Conservation (phyloP, 306 rosid genomes). For the Gleditsia sinensis region DNA sequence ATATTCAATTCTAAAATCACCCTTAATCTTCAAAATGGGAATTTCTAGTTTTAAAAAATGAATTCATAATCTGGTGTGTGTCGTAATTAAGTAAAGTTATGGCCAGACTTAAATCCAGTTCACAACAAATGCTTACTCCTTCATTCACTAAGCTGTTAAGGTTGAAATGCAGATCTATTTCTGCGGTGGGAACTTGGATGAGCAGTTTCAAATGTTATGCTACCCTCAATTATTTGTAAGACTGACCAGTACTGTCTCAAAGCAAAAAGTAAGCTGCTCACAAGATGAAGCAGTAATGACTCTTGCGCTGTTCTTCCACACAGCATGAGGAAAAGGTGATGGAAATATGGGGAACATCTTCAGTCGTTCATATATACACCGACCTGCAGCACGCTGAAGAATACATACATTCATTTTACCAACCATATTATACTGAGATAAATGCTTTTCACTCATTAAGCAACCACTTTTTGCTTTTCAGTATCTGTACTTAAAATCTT, state of each 20-base stretch:
- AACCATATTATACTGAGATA: constrained; percentile 14
- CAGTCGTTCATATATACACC: constrained; percentile 47
- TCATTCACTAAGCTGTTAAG: constrained; percentile 2
- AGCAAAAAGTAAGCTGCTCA: constrained; percentile 34
- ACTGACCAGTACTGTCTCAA: constrained; percentile 12
- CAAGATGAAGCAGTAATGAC: constrained; percentile 44
- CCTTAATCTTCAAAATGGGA: neutral
- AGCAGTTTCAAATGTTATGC: neutral
- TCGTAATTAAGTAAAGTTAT: neutral
- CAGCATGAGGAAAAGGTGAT: constrained; percentile 40
- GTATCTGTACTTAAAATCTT: constrained; percentile 30
- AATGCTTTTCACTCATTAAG: constrained; percentile 1
- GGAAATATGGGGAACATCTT: constrained; percentile 49
- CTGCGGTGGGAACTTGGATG: neutral
- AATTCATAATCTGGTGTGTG: neutral
- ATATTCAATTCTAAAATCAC: neutral
- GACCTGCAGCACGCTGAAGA: constrained; percentile 60
- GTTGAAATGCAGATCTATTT: neutral
- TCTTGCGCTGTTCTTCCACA: constrained; percentile 48
- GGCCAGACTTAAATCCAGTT: neutral
- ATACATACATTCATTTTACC: constrained; percentile 31
- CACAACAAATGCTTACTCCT: constrained; percentile 22
- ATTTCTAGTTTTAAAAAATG: neutral
- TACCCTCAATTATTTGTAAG: constrained; percentile 2
- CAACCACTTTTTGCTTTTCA: neutral